phyloP scores from a whole-genome alignment of 169 alveolate species.

The Cryptosporidium canis region DNA sequence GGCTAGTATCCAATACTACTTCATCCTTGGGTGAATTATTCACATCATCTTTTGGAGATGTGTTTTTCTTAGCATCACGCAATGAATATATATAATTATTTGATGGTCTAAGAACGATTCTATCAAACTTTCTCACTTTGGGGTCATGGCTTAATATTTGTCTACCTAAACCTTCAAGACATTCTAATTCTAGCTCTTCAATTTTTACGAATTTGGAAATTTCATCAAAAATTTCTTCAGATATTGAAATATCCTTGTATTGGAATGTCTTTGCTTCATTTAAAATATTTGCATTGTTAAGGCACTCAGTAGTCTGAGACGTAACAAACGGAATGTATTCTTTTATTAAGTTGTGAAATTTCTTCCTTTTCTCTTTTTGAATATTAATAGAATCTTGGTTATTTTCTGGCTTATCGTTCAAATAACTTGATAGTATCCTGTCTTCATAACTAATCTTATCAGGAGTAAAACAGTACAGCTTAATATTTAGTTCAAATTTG shows the following conservation, averaged over 20 bases:
- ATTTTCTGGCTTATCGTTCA: neutral
- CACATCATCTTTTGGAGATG: neutral
- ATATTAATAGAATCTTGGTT: neutral
- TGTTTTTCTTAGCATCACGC: neutral
- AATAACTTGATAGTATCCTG: neutral
- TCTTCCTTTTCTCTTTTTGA: conserved; percentile 75
- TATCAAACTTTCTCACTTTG: neutral
- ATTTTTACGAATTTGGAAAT: neutral
- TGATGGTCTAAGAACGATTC: conserved; percentile 44
- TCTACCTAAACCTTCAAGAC: neutral
- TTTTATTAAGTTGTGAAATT: conserved; percentile 78
- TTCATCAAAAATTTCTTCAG: conserved; percentile 60
- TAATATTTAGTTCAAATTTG: conserved; percentile 6
- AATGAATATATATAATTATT: conserved; percentile 33
- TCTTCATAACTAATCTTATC: neutral
- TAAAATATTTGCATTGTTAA: conserved; percentile 24
- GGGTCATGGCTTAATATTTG: neutral
- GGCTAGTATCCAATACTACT: neutral
- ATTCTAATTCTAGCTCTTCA: neutral
- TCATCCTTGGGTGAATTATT: neutral
- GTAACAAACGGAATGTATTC: conserved; percentile 78
- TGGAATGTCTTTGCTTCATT: conserved; percentile 75
- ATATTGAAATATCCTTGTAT: conserved; percentile 74
- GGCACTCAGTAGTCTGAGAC: conserved; percentile 22
- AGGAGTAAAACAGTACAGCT: neutral